Percentiles rank a stretch among this genome's conserved stretches.
Evolutionary conservation across 768 basidiomycete species (phyloP).

Genomic region (Cytidiella melzeri): DNA sequence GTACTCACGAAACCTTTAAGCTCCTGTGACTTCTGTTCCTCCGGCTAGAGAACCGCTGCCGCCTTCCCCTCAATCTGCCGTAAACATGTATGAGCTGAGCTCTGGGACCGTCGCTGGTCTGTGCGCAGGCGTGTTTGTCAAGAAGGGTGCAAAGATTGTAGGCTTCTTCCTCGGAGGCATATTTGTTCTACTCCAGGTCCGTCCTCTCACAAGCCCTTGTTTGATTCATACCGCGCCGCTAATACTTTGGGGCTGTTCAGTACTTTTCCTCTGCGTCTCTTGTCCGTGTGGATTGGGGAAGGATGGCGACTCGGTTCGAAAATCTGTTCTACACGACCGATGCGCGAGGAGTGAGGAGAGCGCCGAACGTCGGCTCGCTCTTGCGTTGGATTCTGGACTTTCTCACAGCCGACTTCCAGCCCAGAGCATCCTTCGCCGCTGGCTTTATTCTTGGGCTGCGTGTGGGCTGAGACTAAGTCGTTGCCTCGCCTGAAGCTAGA

Average conservation of each 20-base stretch:
- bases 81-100: slow-evolving; percentile 75
- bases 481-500: no score
- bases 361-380: slow-evolving; percentile 59
- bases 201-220: slow-evolving; percentile 16
- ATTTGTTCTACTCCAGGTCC: slow-evolving; percentile 86
- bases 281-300: slow-evolving; percentile 78
- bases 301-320: slow-evolving; percentile 61
- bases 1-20: background rate
- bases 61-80: slow-evolving; percentile 61
- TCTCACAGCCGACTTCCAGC: slow-evolving; percentile 89
- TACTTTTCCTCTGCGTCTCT: slow-evolving; percentile 72
- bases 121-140: slow-evolving; percentile 89
- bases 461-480: slow-evolving; percentile 46
- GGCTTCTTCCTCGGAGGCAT: slow-evolving; percentile 88
- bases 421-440: slow-evolving; percentile 80
- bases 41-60: slow-evolving; percentile 23
- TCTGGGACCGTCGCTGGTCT: slow-evolving; percentile 89
- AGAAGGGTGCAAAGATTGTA: slow-evolving; percentile 82
- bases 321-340: slow-evolving; percentile 63
- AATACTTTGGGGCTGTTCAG: slow-evolving; percentile 38
- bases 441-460: slow-evolving; percentile 79
- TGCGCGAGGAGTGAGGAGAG: slow-evolving; percentile 41
- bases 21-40: background rate
- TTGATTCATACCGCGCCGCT: slow-evolving; percentile 1
- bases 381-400: slow-evolving; percentile 73